Base-by-base conservation (phyloP, 2,329 filamentous ascomycete species). In the Calonectria pseudoturangicola region DNA sequence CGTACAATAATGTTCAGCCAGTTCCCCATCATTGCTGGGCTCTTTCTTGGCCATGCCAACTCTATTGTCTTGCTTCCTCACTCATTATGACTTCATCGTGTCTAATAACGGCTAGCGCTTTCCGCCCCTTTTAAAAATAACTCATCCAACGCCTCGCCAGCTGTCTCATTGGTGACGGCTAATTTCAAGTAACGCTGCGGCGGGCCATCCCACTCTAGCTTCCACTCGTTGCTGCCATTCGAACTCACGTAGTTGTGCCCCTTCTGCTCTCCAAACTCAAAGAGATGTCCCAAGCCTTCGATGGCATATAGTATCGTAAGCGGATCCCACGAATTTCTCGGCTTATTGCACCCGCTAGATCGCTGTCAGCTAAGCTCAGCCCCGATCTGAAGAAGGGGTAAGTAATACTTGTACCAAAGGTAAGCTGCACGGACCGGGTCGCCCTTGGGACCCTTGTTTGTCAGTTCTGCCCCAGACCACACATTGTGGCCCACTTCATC, bases 221-320 rank as follows among this genome's bases (percentile, higher is more conserved):
- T 54, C 50, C 50, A 54, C n/a, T 54, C 50, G 33, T 54, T 54
- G n/a, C 27, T 30, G 2, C 50, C 50, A 54, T 54, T 54, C 2
- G 50, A 7, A 16, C 50, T 54, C 15, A 54, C 50, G 33, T 54
- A 54, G 16, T 54, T 54, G 50, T 54, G 50, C n/a, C 50, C 50
- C 16, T 54, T 54, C 28, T 54, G 16, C 16, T 54, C 50, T 5
- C 50, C 50, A 54, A 54, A 54, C 50, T 54, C 21, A 13, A 54
- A 54, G 4, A 54, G 7, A 16, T 54, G 28, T 3, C 50, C 50
- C 8, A 54, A 28, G 2, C 50, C 50, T 33, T 54, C 28, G 30
- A 54, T 54, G 16, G 50, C 50, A 4, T 54, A 54, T 21, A 54
- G 16, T 6, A 54, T 18, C 3, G 50, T 54, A 4, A 54, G 50